A percentile compares a stretch with the other conserved stretches of the same genome.
Evolutionary conservation across 306 rosid species (phyloP).

Genomic region (Rosa rugosa): DNA sequence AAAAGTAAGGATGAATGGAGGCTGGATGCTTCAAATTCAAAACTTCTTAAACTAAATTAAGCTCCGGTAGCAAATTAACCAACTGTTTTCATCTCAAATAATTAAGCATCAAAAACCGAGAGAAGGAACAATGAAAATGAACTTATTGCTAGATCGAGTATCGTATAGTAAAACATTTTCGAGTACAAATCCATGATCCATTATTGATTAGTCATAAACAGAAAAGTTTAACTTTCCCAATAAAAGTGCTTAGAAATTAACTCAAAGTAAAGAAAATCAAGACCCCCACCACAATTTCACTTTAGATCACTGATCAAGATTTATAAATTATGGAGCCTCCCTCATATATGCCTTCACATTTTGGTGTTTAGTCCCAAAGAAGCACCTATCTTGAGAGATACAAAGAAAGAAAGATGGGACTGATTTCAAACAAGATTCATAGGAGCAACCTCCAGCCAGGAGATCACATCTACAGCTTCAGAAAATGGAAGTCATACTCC

Average conservation of each 20-base stretch:
- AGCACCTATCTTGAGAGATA: background rate
- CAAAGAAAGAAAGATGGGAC: background rate
- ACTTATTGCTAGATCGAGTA: background rate
- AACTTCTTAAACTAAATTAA: background rate
- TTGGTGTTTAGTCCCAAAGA: background rate
- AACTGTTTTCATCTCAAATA: background rate
- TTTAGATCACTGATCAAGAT: background rate
- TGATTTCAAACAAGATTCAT: constrained; percentile 12
- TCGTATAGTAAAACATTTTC: background rate
- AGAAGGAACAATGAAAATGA: background rate
- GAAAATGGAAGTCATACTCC: constrained; percentile 9
- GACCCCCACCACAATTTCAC: background rate
- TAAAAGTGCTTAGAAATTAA: background rate
- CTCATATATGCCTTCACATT: background rate
- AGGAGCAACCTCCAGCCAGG: constrained; percentile 14
- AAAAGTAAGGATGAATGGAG: background rate
- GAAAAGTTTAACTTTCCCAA: background rate
- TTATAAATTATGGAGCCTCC: background rate
- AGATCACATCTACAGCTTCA: constrained; percentile 15
- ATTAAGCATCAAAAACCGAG: background rate
- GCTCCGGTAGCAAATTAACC: background rate
- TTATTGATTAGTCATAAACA: background rate
- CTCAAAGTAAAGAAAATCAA: background rate
- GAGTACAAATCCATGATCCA: background rate
- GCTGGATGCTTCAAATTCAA: background rate